Evolutionary conservation across 2,329 filamentous ascomycete genomes (phyloP).

Genomic region (Drechslerella dactyloides): DNA sequence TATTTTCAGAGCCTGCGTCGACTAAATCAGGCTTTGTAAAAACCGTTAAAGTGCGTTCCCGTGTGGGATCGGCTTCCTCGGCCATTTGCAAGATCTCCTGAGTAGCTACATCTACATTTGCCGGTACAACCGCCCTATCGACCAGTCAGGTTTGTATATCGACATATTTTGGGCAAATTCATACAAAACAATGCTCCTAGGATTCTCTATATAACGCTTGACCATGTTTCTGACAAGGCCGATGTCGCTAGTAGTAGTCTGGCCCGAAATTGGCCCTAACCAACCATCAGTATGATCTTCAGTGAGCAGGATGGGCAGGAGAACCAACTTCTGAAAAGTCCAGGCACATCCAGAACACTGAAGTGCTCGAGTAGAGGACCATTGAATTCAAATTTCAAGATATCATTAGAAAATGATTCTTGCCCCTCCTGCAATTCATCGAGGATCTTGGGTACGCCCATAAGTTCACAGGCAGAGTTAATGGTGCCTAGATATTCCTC

Average conservation of each 20-base stretch:
- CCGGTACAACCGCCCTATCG: slow-evolving; percentile 7
- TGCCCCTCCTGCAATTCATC: slow-evolving; percentile 48
- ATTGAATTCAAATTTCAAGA: slow-evolving; percentile 60
- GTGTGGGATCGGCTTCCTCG: slow-evolving; percentile 56
- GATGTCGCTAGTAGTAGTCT: slow-evolving; percentile 15
- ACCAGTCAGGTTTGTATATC: neutral
- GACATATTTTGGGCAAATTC: neutral
- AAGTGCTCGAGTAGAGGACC: slow-evolving; percentile 59
- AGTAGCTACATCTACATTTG: slow-evolving; percentile 39
- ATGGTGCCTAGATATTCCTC: neutral
- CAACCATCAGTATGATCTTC: neutral
- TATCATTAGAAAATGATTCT: slow-evolving; percentile 59
- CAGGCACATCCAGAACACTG: slow-evolving; percentile 61
- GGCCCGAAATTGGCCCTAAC: neutral
- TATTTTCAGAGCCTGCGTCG: slow-evolving; percentile 55
- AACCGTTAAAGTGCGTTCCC: slow-evolving; percentile 60
- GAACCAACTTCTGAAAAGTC: slow-evolving; percentile 58
- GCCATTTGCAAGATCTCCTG: slow-evolving; percentile 33
- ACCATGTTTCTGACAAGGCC: slow-evolving; percentile 18
- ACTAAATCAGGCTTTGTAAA: slow-evolving; percentile 69
- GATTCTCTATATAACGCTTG: slow-evolving; percentile 17
- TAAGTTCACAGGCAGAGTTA: neutral
- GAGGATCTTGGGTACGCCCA: slow-evolving; percentile 43
- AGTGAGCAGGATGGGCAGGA: neutral
- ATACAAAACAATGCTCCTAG: slow-evolving; percentile 28